Evolutionary conservation across 2,329 filamentous ascomycete species (phyloP).

Genomic region (Colletotrichum godetiae): DNA sequence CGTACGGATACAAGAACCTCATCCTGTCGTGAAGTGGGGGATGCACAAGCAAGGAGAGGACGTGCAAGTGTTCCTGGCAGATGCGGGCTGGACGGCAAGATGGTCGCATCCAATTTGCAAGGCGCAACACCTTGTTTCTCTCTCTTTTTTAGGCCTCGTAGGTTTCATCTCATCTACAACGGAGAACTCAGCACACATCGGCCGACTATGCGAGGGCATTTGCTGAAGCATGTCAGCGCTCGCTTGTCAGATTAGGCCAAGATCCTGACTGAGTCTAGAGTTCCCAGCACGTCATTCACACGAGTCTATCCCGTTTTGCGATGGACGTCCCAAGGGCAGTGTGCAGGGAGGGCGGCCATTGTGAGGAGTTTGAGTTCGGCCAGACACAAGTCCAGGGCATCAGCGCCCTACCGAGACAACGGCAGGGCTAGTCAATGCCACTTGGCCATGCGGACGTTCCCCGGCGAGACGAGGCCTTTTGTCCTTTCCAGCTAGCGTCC

Average conservation of each 20-base stretch:
- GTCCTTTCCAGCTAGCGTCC: background rate
- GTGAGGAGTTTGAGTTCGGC: background rate
- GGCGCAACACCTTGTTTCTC: background rate
- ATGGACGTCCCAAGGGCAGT: background rate
- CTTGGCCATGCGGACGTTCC: conserved; percentile 11
- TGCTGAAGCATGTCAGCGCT: background rate
- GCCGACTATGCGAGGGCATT: background rate
- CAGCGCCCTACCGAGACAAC: conserved; percentile 18
- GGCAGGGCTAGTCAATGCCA: conserved; percentile 3
- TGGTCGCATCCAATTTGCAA: conserved; percentile 21
- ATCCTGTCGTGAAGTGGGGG: conserved; percentile 27
- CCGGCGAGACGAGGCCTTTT: conserved; percentile 8
- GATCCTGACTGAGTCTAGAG: background rate
- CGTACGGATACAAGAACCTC: background rate
- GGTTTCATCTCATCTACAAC: conserved; percentile 17
- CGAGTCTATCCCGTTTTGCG: background rate
- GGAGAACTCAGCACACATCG: conserved; percentile 23
- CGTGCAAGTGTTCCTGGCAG: conserved; percentile 30
- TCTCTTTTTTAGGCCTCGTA: background rate
- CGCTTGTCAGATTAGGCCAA: background rate
- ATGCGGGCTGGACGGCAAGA: conserved; percentile 21
- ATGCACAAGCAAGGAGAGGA: conserved; percentile 30
- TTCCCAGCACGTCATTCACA: background rate
- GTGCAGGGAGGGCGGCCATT: background rate
- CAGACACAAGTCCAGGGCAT: background rate